Base-by-base conservation (phyloP, 2,329 filamentous ascomycete species). In the Pseudogymnoascus verrucosus region DNA sequence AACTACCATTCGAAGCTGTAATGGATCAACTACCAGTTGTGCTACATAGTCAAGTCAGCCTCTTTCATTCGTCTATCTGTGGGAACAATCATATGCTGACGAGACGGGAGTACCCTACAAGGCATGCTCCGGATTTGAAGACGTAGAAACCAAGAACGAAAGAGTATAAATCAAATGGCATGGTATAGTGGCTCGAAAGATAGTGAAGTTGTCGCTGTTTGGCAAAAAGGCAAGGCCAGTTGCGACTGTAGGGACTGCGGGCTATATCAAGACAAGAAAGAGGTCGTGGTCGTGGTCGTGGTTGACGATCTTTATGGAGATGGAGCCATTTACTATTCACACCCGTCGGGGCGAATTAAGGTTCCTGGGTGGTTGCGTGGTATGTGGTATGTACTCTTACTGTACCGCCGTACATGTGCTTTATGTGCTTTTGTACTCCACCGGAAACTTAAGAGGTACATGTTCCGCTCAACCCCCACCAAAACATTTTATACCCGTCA, bases 91-190 rank as follows among this genome's bases (percentile, higher is more conserved):
- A 57, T 57, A 34, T 36, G 10, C 51, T 57, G 51, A 57, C 51
- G 26, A 12, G 47, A 36, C 16, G 12, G 51, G 28, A 57, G 28
- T 57, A 57, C 51, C 34, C n/a, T 36, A 5, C 51, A 36, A 57
- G 51, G 51, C 51, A 57, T 57, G 51, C 51, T 57, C 51, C n/a
- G 51, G 28, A 57, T 57, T 57, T 31, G n/a, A 34, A 57, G 51
- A 57, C 28, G 51, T 34, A 57, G 51, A 57, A 34, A 34, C 28
- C 51, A 57, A 57, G 51, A 57, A 19, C 28, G 28, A 34, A 19
- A 34, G 51, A 57, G 51, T 57, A 21, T 34, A 57, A 34, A 21
- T 57, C 51, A 57, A 57, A 21, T 57, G 51, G 51, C 51, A 57
- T 57, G 10, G 51, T 57, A 57, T 36, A 36, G 51, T 36, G 51